phyloP scores from a whole-genome alignment of 331 rosid species.

The Rhamnella rubrinervis region DNA sequence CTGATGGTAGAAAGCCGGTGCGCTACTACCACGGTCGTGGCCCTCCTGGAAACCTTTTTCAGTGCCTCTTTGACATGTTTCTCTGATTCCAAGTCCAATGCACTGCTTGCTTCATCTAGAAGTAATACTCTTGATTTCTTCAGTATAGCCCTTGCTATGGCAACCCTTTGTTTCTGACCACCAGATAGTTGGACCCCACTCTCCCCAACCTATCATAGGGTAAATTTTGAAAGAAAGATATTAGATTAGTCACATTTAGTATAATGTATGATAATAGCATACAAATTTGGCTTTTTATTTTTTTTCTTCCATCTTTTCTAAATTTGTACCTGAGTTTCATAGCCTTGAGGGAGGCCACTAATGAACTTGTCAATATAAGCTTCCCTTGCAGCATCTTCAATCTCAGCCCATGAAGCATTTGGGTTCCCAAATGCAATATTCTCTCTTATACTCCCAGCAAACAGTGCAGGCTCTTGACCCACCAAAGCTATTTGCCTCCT shows the following conservation, averaged over 20 bases:
- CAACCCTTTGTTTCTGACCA: conserved; percentile 83
- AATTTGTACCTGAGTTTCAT: conserved; percentile 73
- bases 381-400: conserved; percentile 78
- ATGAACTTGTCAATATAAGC: conserved; percentile 82
- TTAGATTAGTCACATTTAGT: neutral
- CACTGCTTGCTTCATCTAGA: conserved; percentile 95
- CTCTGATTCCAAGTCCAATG: conserved; percentile 82
- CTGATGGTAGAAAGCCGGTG: conserved; percentile 72
- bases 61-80: conserved; percentile 72
- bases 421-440: conserved; percentile 78
- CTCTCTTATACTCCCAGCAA: conserved; percentile 75
- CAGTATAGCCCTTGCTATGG: conserved; percentile 80
- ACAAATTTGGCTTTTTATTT: no score
- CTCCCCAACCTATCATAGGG: conserved; percentile 54
- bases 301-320: no score
- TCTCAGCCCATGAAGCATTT: conserved; percentile 77
- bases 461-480: conserved; percentile 86
- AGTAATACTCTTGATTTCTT: conserved; percentile 69
- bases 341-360: conserved; percentile 85
- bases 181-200: conserved; percentile 82
- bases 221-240: neutral
- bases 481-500: conserved; percentile 81
- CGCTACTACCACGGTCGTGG: conserved; percentile 77
- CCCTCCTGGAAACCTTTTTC: conserved; percentile 39
- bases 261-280: no score